Evolutionary conservation across 176 grass and related monocot species (phyloP).

Genomic region (Rhynchospora breviuscula): DNA sequence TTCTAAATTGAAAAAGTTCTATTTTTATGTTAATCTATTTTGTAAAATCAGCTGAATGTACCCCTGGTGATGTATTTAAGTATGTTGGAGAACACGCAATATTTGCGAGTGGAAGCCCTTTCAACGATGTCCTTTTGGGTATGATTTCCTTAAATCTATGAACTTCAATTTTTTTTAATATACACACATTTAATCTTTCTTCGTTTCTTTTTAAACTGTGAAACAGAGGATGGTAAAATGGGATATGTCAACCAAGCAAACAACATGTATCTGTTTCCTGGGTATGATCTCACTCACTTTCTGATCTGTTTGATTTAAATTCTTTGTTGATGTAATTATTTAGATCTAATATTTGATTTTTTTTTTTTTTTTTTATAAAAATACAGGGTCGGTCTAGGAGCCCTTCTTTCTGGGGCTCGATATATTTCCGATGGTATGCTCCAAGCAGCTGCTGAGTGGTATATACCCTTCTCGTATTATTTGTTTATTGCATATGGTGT

Average conservation of each 20-base stretch:
- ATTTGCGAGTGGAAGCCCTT: constrained; percentile 97
- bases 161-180: not conserved
- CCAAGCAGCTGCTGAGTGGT: constrained; percentile 90
- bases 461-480: constrained; percentile 9
- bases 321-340: not conserved
- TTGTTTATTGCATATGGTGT: not conserved
- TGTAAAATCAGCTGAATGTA: constrained; percentile 74
- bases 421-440: constrained; percentile 91
- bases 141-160: constrained; percentile 9
- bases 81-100: constrained; percentile 78
- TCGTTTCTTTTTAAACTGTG: not conserved
- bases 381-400: constrained; percentile 91
- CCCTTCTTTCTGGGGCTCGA: constrained; percentile 86
- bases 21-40: constrained; percentile 11
- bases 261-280: constrained; percentile 99
- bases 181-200: not conserved
- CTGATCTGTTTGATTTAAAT: not conserved
- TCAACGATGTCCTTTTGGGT: constrained; percentile 77
- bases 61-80: constrained; percentile 86
- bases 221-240: constrained; percentile 57
- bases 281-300: constrained; percentile 46
- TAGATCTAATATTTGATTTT: constrained; percentile 25
- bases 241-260: constrained; percentile 95
- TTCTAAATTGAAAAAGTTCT: not conserved
- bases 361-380: not conserved